A percentile compares a stretch with the other conserved stretches of the same genome.
These are phyloP conservation scores for Mycena floridula DNA, from an alignment of 768 basidiomycete genomes.

Conservation along the genomic window DNA sequence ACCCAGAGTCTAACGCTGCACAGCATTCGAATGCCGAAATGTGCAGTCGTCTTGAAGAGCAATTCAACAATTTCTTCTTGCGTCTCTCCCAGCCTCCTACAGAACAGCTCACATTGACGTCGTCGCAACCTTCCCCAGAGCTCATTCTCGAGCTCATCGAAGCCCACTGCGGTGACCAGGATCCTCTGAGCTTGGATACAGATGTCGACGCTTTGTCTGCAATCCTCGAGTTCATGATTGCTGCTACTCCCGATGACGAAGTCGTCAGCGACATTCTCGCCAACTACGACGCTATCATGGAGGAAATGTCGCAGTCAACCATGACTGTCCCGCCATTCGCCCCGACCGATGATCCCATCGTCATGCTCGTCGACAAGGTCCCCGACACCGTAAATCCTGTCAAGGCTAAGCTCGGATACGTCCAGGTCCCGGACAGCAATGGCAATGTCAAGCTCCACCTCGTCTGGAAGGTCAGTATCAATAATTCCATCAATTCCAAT, in stretches of 20 bases:
- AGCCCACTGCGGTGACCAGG: no score
- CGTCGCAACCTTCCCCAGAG: no score
- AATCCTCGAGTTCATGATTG: slow-evolving; percentile 74
- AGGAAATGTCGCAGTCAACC: slow-evolving; percentile 39
- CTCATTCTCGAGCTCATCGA: no score
- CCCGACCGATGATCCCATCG: slow-evolving; percentile 29
- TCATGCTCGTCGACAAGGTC: slow-evolving; percentile 48
- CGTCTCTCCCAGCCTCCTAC: no score
- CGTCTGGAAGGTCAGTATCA: slow-evolving; percentile 71
- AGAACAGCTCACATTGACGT: no score
- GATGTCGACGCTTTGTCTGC: slow-evolving; percentile 47
- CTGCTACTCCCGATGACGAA: slow-evolving; percentile 51
- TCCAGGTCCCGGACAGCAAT: slow-evolving; percentile 68
- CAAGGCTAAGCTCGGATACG: slow-evolving; percentile 72
- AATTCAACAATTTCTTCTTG: no score
- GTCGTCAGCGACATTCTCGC: slow-evolving; percentile 43
- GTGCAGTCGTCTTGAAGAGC: no score
- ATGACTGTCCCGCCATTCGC: slow-evolving; percentile 37
- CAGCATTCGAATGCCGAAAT: no score
- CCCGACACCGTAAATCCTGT: slow-evolving; percentile 79
- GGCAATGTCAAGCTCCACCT: slow-evolving; percentile 61
- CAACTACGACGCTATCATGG: slow-evolving; percentile 44
- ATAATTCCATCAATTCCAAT: slow-evolving; percentile 9
- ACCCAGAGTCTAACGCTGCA: slow-evolving; percentile 21
- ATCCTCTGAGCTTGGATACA: slow-evolving; percentile 39